Conservation (phyloP, 23 red algal genomes). For the Gracilariopsis chorda region DNA sequence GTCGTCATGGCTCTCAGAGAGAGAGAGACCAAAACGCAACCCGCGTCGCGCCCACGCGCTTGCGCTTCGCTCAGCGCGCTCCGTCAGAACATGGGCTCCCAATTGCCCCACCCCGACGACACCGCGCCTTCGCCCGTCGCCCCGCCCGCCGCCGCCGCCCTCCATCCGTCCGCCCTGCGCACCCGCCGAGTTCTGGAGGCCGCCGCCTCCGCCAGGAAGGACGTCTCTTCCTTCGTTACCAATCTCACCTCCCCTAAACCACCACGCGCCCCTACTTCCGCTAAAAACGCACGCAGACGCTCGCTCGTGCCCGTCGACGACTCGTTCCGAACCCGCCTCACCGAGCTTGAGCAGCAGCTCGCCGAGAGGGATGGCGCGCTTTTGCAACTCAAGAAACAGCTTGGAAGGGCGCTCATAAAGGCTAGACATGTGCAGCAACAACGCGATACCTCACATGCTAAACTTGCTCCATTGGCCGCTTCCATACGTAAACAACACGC, state of each 20-base stretch:
- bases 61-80: too few species aligned
- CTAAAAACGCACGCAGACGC: neutral
- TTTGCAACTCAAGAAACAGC: slow-evolving; percentile 34
- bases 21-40: too few species aligned
- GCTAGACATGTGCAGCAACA: slow-evolving; percentile 11
- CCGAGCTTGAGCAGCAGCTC: neutral
- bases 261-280: slow-evolving; percentile 16
- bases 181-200: neutral
- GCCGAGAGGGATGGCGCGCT: neutral
- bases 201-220: slow-evolving; percentile 17
- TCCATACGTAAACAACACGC: neutral
- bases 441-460: neutral
- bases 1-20: too few species aligned
- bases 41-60: too few species aligned
- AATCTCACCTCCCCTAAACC: neutral
- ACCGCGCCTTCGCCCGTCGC: neutral
- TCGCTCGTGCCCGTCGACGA: slow-evolving; percentile 34
- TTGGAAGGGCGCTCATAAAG: slow-evolving; percentile 21
- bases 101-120: too few species aligned
- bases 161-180: neutral
- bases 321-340: neutral
- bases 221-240: slow-evolving; percentile 7
- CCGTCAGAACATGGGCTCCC: too few species aligned
- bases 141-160: neutral
- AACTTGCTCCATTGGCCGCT: neutral